Percentiles rank a stretch among this genome's conserved stretches.
These are phyloP conservation scores for Syzygium jambos DNA, from an alignment of 345 rosid genomes.

Conservation along the genomic window DNA sequence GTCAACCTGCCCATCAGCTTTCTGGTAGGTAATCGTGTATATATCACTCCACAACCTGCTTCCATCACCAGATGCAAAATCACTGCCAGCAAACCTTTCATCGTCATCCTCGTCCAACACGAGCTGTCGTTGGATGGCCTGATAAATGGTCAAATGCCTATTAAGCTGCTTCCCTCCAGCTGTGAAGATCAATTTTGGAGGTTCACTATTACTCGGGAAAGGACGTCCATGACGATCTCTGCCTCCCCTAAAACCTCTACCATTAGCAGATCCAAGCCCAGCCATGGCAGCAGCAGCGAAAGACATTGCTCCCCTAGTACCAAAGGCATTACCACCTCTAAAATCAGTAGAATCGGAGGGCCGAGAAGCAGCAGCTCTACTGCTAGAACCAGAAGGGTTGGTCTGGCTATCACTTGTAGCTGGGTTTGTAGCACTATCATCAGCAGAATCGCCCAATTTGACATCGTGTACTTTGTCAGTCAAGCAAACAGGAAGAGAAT, in stretches of 20 bases:
- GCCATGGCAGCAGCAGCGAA: slow-evolving; percentile 99
- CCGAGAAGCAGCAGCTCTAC: slow-evolving; percentile 64
- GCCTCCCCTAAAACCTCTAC: slow-evolving; percentile 89
- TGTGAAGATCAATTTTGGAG: slow-evolving; percentile 71
- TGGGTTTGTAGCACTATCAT: slow-evolving; percentile 38
- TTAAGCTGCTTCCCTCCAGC: slow-evolving; percentile 90
- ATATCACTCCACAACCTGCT: slow-evolving; percentile 85
- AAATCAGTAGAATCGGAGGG: slow-evolving; percentile 71
- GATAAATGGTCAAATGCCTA: slow-evolving; percentile 92
- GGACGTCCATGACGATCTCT: slow-evolving; percentile 87
- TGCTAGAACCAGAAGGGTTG: slow-evolving; percentile 73
- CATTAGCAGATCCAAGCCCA: slow-evolving; percentile 87
- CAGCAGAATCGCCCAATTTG: slow-evolving; percentile 75
- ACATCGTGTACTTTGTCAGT: slow-evolving; percentile 97
- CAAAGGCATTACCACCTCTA: slow-evolving; percentile 58
- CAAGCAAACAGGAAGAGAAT: slow-evolving; percentile 82
- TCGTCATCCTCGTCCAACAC: slow-evolving; percentile 89
- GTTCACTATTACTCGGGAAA: slow-evolving; percentile 51
- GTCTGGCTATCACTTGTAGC: slow-evolving; percentile 47
- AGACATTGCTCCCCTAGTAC: slow-evolving; percentile 92
- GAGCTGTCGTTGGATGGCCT: slow-evolving; percentile 93
- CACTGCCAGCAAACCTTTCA: slow-evolving; percentile 76
- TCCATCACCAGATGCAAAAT: slow-evolving; percentile 82
- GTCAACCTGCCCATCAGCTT: slow-evolving; percentile 75
- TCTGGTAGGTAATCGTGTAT: slow-evolving; percentile 83